Percentiles rank a stretch among this genome's conserved stretches.
These are phyloP conservation scores for Halophytophthora batemanensis DNA, from an alignment of 352 stramenopile genomes.

Conservation along the genomic window DNA sequence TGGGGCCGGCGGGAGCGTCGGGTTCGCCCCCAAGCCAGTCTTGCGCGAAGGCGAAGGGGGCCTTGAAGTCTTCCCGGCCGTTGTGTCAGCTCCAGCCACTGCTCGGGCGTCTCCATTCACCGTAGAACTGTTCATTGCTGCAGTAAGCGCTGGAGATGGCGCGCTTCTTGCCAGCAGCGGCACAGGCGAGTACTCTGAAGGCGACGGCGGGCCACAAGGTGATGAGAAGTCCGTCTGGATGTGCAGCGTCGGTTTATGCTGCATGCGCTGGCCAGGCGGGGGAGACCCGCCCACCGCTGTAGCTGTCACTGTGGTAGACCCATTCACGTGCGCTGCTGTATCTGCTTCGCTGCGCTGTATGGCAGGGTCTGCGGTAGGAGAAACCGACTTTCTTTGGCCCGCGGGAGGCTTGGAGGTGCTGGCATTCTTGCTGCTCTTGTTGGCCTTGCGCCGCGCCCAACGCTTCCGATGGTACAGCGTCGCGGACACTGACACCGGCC, in stretches of 20 bases:
- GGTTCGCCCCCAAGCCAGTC: not conserved
- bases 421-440: conserved; percentile 1
- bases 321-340: too few relatives aligned
- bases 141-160: conserved; percentile 17
- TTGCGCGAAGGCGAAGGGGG: conserved; percentile 1
- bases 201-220: conserved; percentile 12
- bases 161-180: conserved; percentile 21
- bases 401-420: too few relatives aligned
- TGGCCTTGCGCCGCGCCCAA: conserved; percentile 16
- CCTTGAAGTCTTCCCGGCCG: conserved; percentile 7
- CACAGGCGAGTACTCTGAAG: conserved; percentile 23
- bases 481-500: conserved; percentile 14
- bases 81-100: not conserved
- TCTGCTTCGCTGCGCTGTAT: too few relatives aligned
- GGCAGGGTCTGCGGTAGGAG: too few relatives aligned
- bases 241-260: conserved; percentile 19
- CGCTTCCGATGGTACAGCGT: conserved; percentile 25
- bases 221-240: conserved; percentile 33
- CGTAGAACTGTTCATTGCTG: conserved; percentile 2
- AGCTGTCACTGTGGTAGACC: too few relatives aligned
- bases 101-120: not conserved
- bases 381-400: too few relatives aligned
- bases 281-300: conserved; percentile 3
- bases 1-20: conserved; percentile 20
- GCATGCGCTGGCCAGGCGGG: conserved; percentile 5